Percentiles rank a stretch among this genome's conserved stretches.
These are phyloP conservation scores for Lichtheimia hyalospora DNA, from an alignment of 371 early-diverging fungal genomes.

Conservation along the genomic window DNA sequence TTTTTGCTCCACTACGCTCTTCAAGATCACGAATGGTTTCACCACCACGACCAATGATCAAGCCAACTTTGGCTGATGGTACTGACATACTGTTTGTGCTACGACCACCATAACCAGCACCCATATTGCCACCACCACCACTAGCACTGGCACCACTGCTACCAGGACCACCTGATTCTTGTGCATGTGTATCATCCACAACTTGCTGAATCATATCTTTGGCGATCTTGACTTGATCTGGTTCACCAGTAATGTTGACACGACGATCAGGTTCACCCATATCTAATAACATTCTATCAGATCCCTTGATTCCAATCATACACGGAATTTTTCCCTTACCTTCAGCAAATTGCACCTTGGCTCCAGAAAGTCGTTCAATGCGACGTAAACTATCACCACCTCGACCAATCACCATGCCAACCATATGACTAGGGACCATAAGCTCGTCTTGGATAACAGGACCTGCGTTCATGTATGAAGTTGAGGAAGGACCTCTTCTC, in stretches of 20 bases:
- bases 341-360: slow-evolving; percentile 69
- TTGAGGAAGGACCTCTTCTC: slow-evolving; percentile 22
- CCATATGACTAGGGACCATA: slow-evolving; percentile 66
- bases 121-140: neutral
- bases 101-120: slow-evolving; percentile 17
- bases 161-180: slow-evolving; percentile 19
- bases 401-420: slow-evolving; percentile 86
- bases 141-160: neutral
- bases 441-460: slow-evolving; percentile 49
- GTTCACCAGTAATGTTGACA: slow-evolving; percentile 64
- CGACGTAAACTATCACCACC: slow-evolving; percentile 81
- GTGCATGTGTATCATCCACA: slow-evolving; percentile 42
- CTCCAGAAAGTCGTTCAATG: slow-evolving; percentile 74
- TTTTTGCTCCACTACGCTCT: slow-evolving; percentile 76
- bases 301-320: neutral
- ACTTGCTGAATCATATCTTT: slow-evolving; percentile 59
- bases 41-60: slow-evolving; percentile 89
- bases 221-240: slow-evolving; percentile 62
- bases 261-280: slow-evolving; percentile 56
- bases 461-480: slow-evolving; percentile 3
- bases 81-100: slow-evolving; percentile 50
- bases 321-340: slow-evolving; percentile 31
- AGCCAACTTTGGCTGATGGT: slow-evolving; percentile 76
- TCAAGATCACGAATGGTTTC: slow-evolving; percentile 89
- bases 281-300: slow-evolving; percentile 14